Base-by-base conservation (phyloP, 2,329 filamentous ascomycete species). In the Monilinia polystroma region DNA sequence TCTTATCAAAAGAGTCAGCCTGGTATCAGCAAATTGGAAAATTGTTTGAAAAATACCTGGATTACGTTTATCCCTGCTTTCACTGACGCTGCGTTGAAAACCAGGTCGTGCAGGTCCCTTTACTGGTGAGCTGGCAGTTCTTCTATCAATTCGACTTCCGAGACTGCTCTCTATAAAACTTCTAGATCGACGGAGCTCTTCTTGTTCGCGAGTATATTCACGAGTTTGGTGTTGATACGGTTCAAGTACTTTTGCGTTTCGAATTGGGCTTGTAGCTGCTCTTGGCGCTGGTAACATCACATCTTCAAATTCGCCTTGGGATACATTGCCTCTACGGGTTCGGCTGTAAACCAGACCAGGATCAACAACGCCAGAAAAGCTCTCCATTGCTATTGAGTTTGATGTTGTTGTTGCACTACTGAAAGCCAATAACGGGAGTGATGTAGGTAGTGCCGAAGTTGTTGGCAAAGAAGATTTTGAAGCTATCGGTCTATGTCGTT, bases 301-400 rank as follows among this genome's bases (percentile, higher is more conserved):
- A 59, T 75, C 72, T 47, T 70, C 70, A 64, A 73, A 73, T 32
- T 62, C 71, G 29, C 45, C 45, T 18, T 70, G 72, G 32, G 69
- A 45, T 67, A 68, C 68, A 26, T 60, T 71, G 3, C 68, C 57
- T 32, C 66, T 67, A 60, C 68, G 69, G n/a, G 67, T 69, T 73
- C 81, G 80, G 69, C 82, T 84, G 73, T 86, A 85, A 10, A 89
- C 76, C 20, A 89, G 77, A 10, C 84, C 86, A 1, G 86, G 86
- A 70, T 89, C 80, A 7, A 89, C 85, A n/a, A 80, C 83, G 10
- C 80, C 79, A 38, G 76, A 78, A 7, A 81, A 78, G 57, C 77
- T 80, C 49, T 81, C 77, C 38, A 83, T 78, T 32, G 80, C 78
- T 70, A 87, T 87, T 0, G 82, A 79, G 68, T 86, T 81, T 11